A percentile compares a stretch with the other conserved stretches of the same genome.
These are phyloP conservation scores for Aphanomyces astaci DNA, from an alignment of 352 stramenopile genomes.

Conservation along the genomic window DNA sequence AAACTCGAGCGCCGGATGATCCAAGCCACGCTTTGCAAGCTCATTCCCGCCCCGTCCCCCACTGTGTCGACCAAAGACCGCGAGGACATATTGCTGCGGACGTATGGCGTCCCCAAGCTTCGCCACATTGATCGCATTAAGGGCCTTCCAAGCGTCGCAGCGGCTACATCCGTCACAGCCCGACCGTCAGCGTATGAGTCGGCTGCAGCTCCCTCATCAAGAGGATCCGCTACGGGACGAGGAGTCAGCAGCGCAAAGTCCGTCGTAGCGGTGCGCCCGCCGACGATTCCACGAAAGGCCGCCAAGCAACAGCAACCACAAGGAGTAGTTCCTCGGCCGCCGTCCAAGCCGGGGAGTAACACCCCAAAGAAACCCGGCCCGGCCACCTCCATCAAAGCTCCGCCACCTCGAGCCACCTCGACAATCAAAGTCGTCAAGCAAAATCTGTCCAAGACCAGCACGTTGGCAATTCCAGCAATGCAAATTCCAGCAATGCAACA, in stretches of 20 bases:
- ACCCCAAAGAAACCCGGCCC: neutral
- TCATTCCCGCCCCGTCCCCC: neutral
- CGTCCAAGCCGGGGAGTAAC: neutral
- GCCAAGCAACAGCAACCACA: neutral
- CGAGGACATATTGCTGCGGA: conserved; percentile 11
- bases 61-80: neutral
- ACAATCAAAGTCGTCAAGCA: conserved; percentile 8
- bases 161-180: neutral
- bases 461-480: neutral
- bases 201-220: no score
- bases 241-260: no score
- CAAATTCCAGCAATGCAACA: neutral
- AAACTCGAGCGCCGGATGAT: conserved; percentile 19
- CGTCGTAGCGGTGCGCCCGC: neutral
- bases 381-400: neutral
- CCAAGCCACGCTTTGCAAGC: neutral
- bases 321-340: neutral
- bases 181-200: no score
- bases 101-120: conserved; percentile 15
- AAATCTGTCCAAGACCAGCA: neutral
- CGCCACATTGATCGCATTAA: conserved; percentile 14
- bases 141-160: neutral
- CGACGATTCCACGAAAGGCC: neutral
- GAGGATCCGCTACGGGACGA: no score
- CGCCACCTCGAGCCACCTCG: neutral